Base-by-base conservation (phyloP, 2,329 filamentous ascomycete genomes). In the Phialemoniopsis sp. region DNA sequence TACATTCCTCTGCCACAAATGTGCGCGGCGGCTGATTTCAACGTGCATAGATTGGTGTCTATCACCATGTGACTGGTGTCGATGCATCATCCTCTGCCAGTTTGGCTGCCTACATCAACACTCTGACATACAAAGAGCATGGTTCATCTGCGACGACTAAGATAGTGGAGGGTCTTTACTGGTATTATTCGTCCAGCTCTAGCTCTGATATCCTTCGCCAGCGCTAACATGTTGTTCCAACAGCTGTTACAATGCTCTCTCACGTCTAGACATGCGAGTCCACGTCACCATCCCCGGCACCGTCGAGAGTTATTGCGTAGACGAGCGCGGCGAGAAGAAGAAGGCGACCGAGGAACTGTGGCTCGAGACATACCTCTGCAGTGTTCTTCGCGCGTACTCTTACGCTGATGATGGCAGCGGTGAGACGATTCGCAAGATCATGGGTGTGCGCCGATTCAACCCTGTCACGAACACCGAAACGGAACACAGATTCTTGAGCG, bases 241-340 rank as follows among this genome's bases (percentile, higher is more conserved):
- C 42, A 76, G 72, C 67, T 98, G 93, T 67, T 98, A 98, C 76
- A 98, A 98, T 87, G 93, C 93, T 49, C 96, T 98, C 64, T 97
- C 93, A 5, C 81, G 94, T 48, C 76, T 97, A 38, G 93, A 98
- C 58, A 98, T 98, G 93, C 89, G 93, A 45, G 91, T 98, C 12
- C 90, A 97, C 58, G 91, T 98, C 43, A 91, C 90, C 48, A 97
- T 98, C 48, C 93, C 93, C 14, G 93, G 93, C 44, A 93, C 87
- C 9, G 89, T 98, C 38, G 91, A 98, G 62, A 94, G 89, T 64
- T 97, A 96, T 62, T 97, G 91, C 62, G 87, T 98, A 42, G 91
- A 98, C 62, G 93, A 98, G 67, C 82, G 90, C 54, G 93, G 93
- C 49, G 91, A 96, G 61, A 95, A 95, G 70, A 81, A 89, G 49